These are phyloP conservation scores for Russula griseocarnosa DNA, from an alignment of 768 basidiomycete species.

Conservation along the genomic window DNA sequence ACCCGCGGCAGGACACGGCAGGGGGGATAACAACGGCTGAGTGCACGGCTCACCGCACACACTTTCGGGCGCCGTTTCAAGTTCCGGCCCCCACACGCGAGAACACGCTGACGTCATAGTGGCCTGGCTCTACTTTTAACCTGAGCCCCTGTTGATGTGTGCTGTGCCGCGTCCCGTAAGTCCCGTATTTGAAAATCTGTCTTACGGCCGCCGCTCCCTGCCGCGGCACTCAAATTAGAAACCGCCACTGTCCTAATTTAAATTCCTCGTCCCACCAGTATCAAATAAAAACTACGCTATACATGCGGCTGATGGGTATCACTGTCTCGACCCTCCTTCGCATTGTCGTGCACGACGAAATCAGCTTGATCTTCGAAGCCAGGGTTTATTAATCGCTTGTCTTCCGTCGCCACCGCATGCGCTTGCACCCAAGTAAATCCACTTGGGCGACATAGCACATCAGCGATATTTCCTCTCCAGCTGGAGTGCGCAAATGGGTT, in stretches of 20 bases:
- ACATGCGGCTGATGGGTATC: not conserved
- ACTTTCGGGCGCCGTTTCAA: slow-evolving; percentile 25
- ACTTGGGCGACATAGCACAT: slow-evolving; percentile 74
- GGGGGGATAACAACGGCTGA: not conserved
- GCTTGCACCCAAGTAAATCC: slow-evolving; percentile 79
- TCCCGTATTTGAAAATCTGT: not conserved
- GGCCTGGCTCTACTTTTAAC: not conserved
- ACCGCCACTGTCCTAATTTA: slow-evolving; percentile 7
- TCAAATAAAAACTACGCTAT: not conserved
- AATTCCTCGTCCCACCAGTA: not conserved
- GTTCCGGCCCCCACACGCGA: slow-evolving; percentile 12
- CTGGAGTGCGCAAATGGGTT: slow-evolving; percentile 86
- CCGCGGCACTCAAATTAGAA: slow-evolving; percentile 17
- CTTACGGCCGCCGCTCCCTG: not conserved
- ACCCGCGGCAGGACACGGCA: slow-evolving; percentile 13
- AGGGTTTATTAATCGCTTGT: slow-evolving; percentile 72
- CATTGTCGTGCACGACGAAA: slow-evolving; percentile 12
- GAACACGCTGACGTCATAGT: slow-evolving; percentile 22
- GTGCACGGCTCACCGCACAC: not conserved
- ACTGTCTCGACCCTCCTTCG: slow-evolving; percentile 20
- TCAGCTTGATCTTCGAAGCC: slow-evolving; percentile 39
- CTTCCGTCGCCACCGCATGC: slow-evolving; percentile 57
- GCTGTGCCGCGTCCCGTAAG: not conserved
- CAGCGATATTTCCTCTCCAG: slow-evolving; percentile 68
- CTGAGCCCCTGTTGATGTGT: slow-evolving; percentile 5